phyloP scores from a whole-genome alignment of 1,139 yeast genomes.

The Debaryomyces nepalensis region DNA sequence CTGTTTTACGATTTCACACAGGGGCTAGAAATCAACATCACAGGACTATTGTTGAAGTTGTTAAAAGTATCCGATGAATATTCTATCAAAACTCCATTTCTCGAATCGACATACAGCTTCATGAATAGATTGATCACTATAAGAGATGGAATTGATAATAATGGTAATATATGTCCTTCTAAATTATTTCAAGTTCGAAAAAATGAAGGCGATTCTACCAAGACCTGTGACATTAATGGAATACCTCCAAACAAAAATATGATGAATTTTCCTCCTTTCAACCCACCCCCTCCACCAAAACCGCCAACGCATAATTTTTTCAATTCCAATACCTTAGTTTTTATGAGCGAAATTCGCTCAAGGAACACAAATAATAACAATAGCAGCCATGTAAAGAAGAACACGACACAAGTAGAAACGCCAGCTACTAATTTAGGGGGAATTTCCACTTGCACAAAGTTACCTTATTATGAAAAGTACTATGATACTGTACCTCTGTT shows the following conservation, averaged over 20 bases:
- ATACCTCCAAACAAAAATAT: conserved; percentile 29
- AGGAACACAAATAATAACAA: conserved; percentile 7
- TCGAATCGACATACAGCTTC: conserved; percentile 22
- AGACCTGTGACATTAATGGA: conserved; percentile 22
- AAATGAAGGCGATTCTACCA: conserved; percentile 14
- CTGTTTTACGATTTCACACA: conserved; percentile 27
- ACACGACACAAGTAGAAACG: not conserved
- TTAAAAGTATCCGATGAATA: conserved; percentile 17
- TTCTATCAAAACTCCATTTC: conserved; percentile 19
- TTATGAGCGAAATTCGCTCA: conserved; percentile 14
- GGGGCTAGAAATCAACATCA: conserved; percentile 21
- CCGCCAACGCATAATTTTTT: conserved; percentile 18
- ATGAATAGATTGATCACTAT: conserved; percentile 18
- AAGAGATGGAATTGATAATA: conserved; percentile 15
- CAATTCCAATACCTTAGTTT: conserved; percentile 12
- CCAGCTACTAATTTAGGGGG: not conserved
- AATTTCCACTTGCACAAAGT: not conserved
- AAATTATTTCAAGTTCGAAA: conserved; percentile 21
- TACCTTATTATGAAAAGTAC: conserved; percentile 9
- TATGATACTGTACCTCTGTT: conserved; percentile 13
- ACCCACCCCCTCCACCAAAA: conserved; percentile 27
- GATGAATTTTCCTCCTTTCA: conserved; percentile 34
- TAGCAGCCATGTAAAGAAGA: not conserved
- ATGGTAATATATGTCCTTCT: conserved; percentile 17
- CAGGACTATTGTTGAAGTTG: conserved; percentile 16